These are phyloP conservation scores for Lathyrus oleraceus DNA, from an alignment of 306 rosid genomes.

Conservation along the genomic window DNA sequence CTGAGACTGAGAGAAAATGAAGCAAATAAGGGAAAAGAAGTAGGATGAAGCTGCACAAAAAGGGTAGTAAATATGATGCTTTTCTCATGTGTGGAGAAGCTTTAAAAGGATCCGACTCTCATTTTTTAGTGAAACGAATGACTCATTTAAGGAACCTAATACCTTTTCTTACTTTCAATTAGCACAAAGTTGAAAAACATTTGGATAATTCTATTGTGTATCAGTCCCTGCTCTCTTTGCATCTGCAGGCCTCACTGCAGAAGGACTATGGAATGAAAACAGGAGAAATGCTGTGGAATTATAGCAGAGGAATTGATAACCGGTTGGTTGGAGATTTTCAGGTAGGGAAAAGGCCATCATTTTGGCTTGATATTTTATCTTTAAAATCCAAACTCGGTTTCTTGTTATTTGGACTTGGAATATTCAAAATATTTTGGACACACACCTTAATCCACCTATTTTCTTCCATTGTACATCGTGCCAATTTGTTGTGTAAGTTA, in stretches of 20 bases:
- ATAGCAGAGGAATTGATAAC: constrained; percentile 85
- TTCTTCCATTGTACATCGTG: constrained; percentile 12
- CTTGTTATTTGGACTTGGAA: constrained; percentile 24
- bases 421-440: neutral
- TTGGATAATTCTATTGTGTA: constrained; percentile 29
- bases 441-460: neutral
- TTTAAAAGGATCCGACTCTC: neutral
- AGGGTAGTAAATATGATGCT: constrained; percentile 1
- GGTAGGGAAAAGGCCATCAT: constrained; percentile 51
- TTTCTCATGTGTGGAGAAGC: neutral
- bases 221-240: constrained; percentile 28
- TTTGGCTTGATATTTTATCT: constrained; percentile 31
- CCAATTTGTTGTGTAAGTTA: constrained; percentile 14
- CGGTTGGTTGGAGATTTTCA: constrained; percentile 79
- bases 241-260: constrained; percentile 70
- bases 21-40: neutral
- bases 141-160: constrained; percentile 6
- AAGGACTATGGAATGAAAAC: constrained; percentile 82
- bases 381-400: constrained; percentile 26
- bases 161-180: neutral
- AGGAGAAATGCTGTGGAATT: constrained; percentile 91
- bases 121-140: neutral
- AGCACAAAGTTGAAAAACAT: constrained; percentile 17
- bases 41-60: neutral
- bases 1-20: neutral